Percentiles rank a stretch among this genome's conserved stretches.
Evolutionary conservation across 139 green algal genomes (phyloP).

Genomic region (Chlorella vulgaris): DNA sequence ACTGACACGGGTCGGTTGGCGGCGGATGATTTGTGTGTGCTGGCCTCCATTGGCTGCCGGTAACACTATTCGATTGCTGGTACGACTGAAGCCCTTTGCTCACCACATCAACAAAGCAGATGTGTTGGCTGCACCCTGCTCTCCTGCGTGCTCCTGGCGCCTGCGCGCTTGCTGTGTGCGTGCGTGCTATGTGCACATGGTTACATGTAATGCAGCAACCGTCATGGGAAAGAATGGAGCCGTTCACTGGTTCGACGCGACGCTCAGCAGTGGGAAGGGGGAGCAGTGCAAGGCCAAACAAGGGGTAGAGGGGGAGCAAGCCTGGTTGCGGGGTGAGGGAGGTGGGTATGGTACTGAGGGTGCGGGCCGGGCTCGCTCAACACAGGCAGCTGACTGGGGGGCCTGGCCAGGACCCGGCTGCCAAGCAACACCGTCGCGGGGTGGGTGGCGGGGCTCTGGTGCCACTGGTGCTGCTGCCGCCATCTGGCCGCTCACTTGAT

Average conservation of each 20-base stretch:
- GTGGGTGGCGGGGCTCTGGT: too few relatives aligned
- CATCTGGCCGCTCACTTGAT: conserved; percentile 48
- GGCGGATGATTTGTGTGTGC: conserved; percentile 55
- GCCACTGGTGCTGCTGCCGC: too few relatives aligned
- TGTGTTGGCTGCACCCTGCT: too few relatives aligned
- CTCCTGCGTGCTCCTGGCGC: too few relatives aligned
- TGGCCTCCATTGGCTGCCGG: conserved; percentile 49
- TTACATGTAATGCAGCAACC: not conserved
- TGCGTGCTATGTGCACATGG: not conserved
- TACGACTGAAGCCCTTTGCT: too few relatives aligned
- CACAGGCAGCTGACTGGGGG: not conserved
- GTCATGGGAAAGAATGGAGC: not conserved
- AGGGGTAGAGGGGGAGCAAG: not conserved
- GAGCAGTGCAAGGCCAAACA: not conserved
- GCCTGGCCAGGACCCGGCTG: not conserved
- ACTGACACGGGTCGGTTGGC: conserved; percentile 40
- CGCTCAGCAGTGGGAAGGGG: not conserved
- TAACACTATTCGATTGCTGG: too few relatives aligned
- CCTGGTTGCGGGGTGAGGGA: not conserved
- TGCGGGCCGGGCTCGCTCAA: not conserved
- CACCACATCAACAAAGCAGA: too few relatives aligned
- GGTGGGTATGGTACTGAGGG: not conserved
- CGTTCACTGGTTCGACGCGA: not conserved
- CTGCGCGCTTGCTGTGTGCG: too few relatives aligned
- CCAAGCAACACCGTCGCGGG: too few relatives aligned